Percentiles rank a stretch among this genome's conserved stretches.
These are phyloP conservation scores for Pulveroboletus sp. DNA, from an alignment of 768 basidiomycete genomes.

Conservation along the genomic window DNA sequence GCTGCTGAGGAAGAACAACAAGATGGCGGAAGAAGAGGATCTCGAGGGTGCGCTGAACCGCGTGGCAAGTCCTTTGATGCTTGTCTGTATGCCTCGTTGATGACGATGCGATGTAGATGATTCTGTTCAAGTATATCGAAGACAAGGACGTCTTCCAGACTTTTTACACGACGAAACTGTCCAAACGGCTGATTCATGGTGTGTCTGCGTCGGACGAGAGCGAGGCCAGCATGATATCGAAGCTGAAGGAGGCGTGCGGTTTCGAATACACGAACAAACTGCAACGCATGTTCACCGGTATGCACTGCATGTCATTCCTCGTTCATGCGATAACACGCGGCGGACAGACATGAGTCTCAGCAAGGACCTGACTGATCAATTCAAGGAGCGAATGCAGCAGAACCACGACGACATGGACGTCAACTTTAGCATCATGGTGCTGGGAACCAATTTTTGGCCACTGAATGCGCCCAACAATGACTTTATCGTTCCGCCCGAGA, in stretches of 20 bases:
- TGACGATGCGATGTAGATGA: conserved; percentile 61
- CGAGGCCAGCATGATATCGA: conserved; percentile 97
- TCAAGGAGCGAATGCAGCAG: conserved; percentile 90
- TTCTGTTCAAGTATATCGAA: conserved; percentile 96
- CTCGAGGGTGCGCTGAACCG: conserved; percentile 88
- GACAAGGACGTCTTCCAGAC: conserved; percentile 99
- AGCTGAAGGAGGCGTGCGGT: conserved; percentile 94
- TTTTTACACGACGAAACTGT: conserved; percentile 93
- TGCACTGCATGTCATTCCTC: conserved; percentile 5
- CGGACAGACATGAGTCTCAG: conserved; percentile 87
- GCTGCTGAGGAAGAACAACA: conserved; percentile 90
- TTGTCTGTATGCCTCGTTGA: background rate
- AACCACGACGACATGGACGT: conserved; percentile 85
- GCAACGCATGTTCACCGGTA: conserved; percentile 95
- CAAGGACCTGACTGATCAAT: conserved; percentile 92
- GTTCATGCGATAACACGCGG: conserved; percentile 2
- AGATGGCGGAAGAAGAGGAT: conserved; percentile 89
- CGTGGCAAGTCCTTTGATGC: conserved; percentile 55
- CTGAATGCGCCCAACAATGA: conserved; percentile 79
- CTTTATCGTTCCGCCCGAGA: conserved; percentile 86
- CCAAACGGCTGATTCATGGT: conserved; percentile 87
- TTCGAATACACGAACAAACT: conserved; percentile 97
- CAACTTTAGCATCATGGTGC: conserved; percentile 90
- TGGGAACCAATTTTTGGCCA: conserved; percentile 97
- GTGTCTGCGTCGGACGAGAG: conserved; percentile 94